A percentile compares a stretch with the other conserved stretches of the same genome.
Evolutionary conservation across 2,329 filamentous ascomycete genomes (phyloP).

Genomic region (Claviceps pusilla): DNA sequence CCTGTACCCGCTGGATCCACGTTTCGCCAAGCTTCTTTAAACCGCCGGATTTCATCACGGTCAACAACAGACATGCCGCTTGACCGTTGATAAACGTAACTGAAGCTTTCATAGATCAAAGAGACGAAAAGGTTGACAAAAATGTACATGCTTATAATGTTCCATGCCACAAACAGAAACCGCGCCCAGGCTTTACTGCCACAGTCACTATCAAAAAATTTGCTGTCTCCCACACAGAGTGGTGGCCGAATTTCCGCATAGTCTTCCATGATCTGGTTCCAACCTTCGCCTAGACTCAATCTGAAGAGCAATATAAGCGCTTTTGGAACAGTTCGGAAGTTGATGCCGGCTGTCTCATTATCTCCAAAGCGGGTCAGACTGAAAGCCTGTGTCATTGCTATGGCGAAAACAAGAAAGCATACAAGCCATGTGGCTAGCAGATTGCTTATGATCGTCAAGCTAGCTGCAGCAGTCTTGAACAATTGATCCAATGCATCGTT

Average conservation of each 20-base stretch:
- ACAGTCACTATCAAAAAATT: conserved; percentile 82
- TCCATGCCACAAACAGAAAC: conserved; percentile 87
- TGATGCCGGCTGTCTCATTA: conserved; percentile 62
- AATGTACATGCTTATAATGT: conserved; percentile 99
- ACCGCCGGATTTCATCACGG: conserved; percentile 83
- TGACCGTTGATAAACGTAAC: conserved; percentile 94
- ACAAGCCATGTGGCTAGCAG: conserved; percentile 94
- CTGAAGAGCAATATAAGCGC: conserved; percentile 85
- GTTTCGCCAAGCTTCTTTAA: conserved; percentile 96
- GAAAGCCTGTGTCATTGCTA: conserved; percentile 90
- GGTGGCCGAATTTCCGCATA: conserved; percentile 68
- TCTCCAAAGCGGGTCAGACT: conserved; percentile 77
- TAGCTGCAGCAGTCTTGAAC: conserved; percentile 95
- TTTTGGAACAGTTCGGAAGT: conserved; percentile 88
- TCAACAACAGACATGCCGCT: conserved; percentile 84
- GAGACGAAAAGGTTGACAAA: conserved; percentile 98
- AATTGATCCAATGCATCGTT: conserved; percentile 96
- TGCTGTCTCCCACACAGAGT: conserved; percentile 55
- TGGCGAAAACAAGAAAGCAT: conserved; percentile 89
- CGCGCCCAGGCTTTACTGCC: conserved; percentile 82
- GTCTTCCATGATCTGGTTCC: conserved; percentile 96
- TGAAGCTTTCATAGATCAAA: conserved; percentile 97
- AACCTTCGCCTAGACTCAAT: conserved; percentile 86
- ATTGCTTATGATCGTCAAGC: conserved; percentile 79
- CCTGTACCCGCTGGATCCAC: conserved; percentile 85